Evolutionary conservation across 1,284 basidiomycete genomes (phyloP), one percentile per base, ranked within the genome.

Genomic region (Ganoderma sp.): DNA sequence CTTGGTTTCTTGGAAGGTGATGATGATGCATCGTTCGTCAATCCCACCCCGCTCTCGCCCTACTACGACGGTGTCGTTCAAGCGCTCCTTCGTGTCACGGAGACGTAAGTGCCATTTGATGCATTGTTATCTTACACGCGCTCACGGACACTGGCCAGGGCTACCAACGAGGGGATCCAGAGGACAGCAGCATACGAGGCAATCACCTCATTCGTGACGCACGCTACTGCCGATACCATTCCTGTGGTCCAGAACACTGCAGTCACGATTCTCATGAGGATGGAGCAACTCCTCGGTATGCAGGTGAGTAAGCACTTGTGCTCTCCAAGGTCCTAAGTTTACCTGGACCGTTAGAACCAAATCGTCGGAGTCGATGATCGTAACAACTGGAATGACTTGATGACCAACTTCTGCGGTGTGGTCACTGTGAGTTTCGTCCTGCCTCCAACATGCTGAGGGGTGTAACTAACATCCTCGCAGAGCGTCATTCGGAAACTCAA

Each of bases 321-420:
- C 22, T 22, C 42, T 41, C 43, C 32, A 39, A 25, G 22, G 17
- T 10, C 15, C 12, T 39, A 2, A 32, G 14, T 39, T 56, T 2
- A 34, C 34, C 1, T 48, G 0, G 67, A 8, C 61, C 63, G 19
- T 17, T 79, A 97, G 88, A 94, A 93, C 80, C 97, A 99, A 83
- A 93, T 99, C 64, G 85, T 99, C 58, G 98, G 97, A 63, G 86
- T 92, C 56, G 97, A 99, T 80, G 97, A 99, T 79, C 90, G 95
- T 73, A 97, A 97, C 82, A 99, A 99, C 84, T 99, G 97, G 96
- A 97, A 97, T 78, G 97, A 99, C 80, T 85, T 99, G 54, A 97
- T 99, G 80, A 93, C 95, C 81, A 98, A 97, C 81, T 88, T 99
- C 76, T 98, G 96, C 81, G 92, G 92, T 70, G 93, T 98, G 60